phyloP scores from a whole-genome alignment of 768 basidiomycete species.

The Phanerodontia chrysosporium region DNA sequence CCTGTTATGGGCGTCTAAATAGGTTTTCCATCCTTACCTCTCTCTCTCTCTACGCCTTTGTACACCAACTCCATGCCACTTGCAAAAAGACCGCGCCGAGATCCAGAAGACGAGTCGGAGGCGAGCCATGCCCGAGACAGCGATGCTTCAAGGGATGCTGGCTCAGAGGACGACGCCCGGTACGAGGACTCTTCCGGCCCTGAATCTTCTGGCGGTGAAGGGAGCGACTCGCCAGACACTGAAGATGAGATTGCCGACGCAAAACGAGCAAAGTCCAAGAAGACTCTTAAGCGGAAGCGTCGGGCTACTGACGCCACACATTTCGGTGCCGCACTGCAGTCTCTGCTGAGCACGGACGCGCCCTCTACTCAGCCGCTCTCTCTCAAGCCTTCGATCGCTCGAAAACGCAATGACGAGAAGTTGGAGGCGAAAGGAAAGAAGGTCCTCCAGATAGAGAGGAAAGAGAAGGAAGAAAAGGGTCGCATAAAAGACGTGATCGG shows the following conservation, averaged over 20 bases:
- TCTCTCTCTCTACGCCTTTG: not conserved
- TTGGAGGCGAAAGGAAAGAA: slow-evolving; percentile 69
- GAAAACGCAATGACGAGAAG: slow-evolving; percentile 72
- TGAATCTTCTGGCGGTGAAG: slow-evolving; percentile 19
- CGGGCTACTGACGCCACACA: slow-evolving; percentile 70
- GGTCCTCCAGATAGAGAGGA: slow-evolving; percentile 64
- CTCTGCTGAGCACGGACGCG: slow-evolving; percentile 64
- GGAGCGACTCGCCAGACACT: slow-evolving; percentile 39
- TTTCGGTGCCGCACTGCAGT: slow-evolving; percentile 73
- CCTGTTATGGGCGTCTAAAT: slow-evolving; percentile 4
- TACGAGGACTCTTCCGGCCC: slow-evolving; percentile 20
- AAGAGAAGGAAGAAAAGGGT: slow-evolving; percentile 68
- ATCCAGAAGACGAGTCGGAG: slow-evolving; percentile 21
- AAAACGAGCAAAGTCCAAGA: slow-evolving; percentile 62
- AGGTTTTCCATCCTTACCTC: not conserved
- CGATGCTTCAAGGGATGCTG: slow-evolving; percentile 7
- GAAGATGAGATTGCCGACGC: slow-evolving; percentile 61
- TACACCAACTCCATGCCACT: slow-evolving; percentile 38
- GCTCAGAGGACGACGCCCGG: slow-evolving; percentile 19
- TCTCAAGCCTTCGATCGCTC: slow-evolving; percentile 68
- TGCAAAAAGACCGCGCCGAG: slow-evolving; percentile 49
- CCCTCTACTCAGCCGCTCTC: slow-evolving; percentile 72
- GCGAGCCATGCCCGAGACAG: slow-evolving; percentile 21
- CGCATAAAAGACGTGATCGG: slow-evolving; percentile 70
- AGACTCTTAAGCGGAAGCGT: slow-evolving; percentile 80